Evolutionary conservation across 257 asterid species (phyloP).

Genomic region (Eustoma russellianum): DNA sequence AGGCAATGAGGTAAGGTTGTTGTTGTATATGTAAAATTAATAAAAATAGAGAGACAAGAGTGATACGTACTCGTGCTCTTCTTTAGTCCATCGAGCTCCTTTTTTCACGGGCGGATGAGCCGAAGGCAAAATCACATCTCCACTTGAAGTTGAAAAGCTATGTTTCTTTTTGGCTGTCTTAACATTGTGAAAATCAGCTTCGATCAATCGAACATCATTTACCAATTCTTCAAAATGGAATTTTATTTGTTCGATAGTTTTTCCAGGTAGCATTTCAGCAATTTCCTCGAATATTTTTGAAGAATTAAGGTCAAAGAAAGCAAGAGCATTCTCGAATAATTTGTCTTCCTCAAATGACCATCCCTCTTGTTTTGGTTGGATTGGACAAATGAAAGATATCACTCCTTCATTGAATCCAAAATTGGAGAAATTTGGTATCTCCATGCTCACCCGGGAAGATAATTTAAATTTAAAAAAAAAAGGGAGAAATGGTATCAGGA

Average conservation of each 20-base stretch:
- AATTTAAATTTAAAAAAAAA: neutral
- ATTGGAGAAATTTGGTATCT: neutral
- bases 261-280: slow-evolving; percentile 6
- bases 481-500: too few species aligned
- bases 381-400: neutral
- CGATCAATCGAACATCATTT: slow-evolving; percentile 10
- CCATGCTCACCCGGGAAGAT: neutral
- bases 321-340: slow-evolving; percentile 13
- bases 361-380: neutral
- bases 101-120: slow-evolving; percentile 1
- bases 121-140: neutral
- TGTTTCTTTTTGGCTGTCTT: neutral
- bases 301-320: slow-evolving; percentile 8
- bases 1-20: too few species aligned
- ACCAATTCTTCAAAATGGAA: slow-evolving; percentile 12
- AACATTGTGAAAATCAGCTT: neutral
- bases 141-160: neutral
- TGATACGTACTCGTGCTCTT: slow-evolving; percentile 20
- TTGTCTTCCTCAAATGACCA: slow-evolving; percentile 17
- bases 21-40: too few species aligned
- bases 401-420: neutral
- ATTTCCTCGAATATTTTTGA: slow-evolving; percentile 5
- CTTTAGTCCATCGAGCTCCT: slow-evolving; percentile 25
- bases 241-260: slow-evolving; percentile 11
- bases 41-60: too few species aligned